A percentile compares a stretch with the other conserved stretches of the same genome.
Evolutionary conservation across 306 rosid species (phyloP).

Genomic region (Castanea crenata): DNA sequence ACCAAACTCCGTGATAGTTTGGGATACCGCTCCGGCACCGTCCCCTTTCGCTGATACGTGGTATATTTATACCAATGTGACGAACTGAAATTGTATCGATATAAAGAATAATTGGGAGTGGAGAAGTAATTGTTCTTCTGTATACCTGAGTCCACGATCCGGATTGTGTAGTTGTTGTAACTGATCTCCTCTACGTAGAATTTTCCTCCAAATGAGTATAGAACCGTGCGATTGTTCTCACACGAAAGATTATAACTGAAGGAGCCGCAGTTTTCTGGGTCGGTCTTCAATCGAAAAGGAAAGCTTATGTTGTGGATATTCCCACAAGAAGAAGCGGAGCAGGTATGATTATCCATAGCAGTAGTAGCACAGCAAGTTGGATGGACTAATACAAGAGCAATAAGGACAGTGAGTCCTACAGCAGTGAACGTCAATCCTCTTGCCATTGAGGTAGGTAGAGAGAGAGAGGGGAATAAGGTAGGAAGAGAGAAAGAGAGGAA

Average conservation of each 20-base stretch:
- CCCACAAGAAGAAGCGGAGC: constrained; percentile 6
- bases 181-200: too few species aligned
- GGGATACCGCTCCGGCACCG: too few species aligned
- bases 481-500: too few species aligned
- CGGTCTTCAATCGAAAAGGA: constrained; percentile 19
- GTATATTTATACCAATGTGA: too few species aligned
- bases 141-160: constrained; percentile 22
- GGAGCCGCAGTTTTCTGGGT: background rate
- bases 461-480: too few species aligned
- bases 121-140: background rate
- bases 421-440: background rate
- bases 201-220: fast-evolving
- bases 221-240: too few species aligned
- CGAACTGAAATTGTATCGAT: too few species aligned
- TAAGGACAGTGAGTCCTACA: background rate
- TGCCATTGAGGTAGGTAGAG: background rate
- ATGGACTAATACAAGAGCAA: background rate
- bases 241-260: fast-evolving
- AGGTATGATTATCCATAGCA: background rate
- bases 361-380: background rate
- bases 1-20: too few species aligned
- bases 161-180: constrained; percentile 29
- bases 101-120: constrained; percentile 15
- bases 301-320: constrained; percentile 7
- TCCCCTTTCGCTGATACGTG: too few species aligned